Conservation (phyloP, 768 basidiomycete genomes). For the Collybia sordida region DNA sequence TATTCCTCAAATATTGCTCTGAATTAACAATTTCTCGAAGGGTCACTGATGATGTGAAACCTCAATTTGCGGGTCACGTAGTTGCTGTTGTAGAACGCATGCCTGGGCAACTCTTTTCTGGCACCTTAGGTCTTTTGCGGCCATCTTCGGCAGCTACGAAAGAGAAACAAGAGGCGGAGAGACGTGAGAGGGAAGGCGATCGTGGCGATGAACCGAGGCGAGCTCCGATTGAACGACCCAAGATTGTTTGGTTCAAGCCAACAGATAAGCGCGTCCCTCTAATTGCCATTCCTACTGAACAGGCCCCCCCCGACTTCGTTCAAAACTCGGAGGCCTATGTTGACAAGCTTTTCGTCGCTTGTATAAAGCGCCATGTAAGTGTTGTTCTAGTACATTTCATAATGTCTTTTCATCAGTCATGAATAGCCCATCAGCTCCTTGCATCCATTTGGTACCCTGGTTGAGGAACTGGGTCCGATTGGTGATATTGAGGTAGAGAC, state of each 20-base stretch:
- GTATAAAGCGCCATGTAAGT: conserved; percentile 96
- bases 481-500: conserved; percentile 99
- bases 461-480: conserved; percentile 96
- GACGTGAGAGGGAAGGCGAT: conserved; percentile 95
- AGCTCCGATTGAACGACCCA: conserved; percentile 82
- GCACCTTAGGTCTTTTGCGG: conserved; percentile 90
- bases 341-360: conserved; percentile 92
- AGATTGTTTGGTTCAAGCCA: conserved; percentile 99
- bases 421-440: conserved; percentile 89
- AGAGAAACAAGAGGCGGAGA: conserved; percentile 97
- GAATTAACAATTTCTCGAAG: conserved; percentile 31
- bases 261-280: conserved; percentile 98
- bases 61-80: conserved; percentile 97
- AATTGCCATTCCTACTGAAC: conserved; percentile 98
- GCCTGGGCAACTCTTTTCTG: conserved; percentile 98
- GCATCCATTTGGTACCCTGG: conserved; percentile 97
- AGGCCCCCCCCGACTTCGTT: conserved; percentile 94
- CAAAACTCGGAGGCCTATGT: conserved; percentile 91
- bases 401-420: conserved; percentile 15
- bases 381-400: conserved; percentile 6
- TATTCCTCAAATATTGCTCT: neutral
- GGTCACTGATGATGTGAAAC: conserved; percentile 97
- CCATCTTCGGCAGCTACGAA: conserved; percentile 97
- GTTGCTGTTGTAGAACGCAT: conserved; percentile 99
- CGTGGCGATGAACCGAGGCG: conserved; percentile 82